Evolutionary conservation across 179 eudicot species (phyloP), one percentile per base, ranked within the genome.

Genomic region (Carnegiea gigantea): DNA sequence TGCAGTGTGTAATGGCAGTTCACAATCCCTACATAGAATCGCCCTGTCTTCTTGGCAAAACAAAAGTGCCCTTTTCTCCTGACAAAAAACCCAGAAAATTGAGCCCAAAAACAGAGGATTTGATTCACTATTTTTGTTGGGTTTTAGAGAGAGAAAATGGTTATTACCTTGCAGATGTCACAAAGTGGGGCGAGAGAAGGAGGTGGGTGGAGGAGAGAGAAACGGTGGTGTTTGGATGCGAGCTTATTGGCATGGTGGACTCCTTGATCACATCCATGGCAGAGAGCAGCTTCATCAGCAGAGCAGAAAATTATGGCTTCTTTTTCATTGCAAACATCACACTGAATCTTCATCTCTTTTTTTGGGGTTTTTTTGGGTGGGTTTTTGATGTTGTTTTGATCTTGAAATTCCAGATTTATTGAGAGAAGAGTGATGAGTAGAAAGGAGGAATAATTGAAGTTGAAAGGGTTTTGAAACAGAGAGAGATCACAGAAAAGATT

Each of bases 11-110:
- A 95, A 86, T n/a, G 96, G 77, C 4, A 87, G 24, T 75, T 95
- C 98, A 78, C 97, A 95, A 6, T 95, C 97, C 26, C 89, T 88
- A 80, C 98, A 95, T 44, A 95, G 81, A 30, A 95, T 90, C 28
- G 97, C 97, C 73, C 98, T 85, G 81, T 93, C 98, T 81, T 95
- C 90, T 85, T 92, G 98, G 78, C 97, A 95, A 82, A 95, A 93
- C 80, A 95, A 51, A 75, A 92, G 79, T 20, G 92, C 98, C 82
- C 86, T 92, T 74, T 83, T 91, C 62, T 91, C 97, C 98, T 95
- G 76, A 51, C 77, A 1, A 48, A n/a, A 44, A 51, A 73, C 15
- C 26, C 38, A 28, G 26, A 76, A 54, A 54, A 33, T 6, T 62
- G 0, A 54, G 62, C n/a, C n/a, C n/a, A 54, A 7, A n/a, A n/a